Evolutionary conservation across 106 monocot genomes (phyloP).

Genomic region (Iris macrosiphon): DNA sequence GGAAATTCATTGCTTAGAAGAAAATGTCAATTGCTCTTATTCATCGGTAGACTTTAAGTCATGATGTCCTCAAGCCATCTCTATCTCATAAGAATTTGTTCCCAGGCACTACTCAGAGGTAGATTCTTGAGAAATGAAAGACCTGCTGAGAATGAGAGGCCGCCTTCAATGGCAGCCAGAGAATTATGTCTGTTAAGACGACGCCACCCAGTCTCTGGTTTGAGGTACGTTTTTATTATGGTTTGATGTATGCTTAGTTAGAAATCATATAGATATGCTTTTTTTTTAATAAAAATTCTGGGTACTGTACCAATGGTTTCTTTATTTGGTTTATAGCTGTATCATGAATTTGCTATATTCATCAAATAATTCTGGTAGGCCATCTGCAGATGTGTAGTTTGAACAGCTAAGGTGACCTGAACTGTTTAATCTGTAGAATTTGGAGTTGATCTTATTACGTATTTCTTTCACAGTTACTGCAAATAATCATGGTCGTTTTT

Average conservation of each 20-base stretch:
- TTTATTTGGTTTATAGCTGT: background rate
- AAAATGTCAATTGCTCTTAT: too few species aligned
- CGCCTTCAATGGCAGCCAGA: slow-evolving; percentile 49
- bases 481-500: too few species aligned
- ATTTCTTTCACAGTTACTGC: too few species aligned
- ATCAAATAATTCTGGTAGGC: too few species aligned
- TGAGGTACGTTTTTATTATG: slow-evolving; percentile 39
- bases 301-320: background rate
- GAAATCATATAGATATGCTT: background rate
- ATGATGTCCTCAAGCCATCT: background rate
- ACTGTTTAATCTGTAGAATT: too few species aligned
- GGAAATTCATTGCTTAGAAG: too few species aligned
- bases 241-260: background rate
- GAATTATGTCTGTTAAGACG: slow-evolving; percentile 65
- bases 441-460: too few species aligned
- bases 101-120: slow-evolving; percentile 59
- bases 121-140: slow-evolving; percentile 65
- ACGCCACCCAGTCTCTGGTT: slow-evolving; percentile 54
- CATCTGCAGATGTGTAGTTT: too few species aligned
- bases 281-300: background rate
- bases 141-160: slow-evolving; percentile 48
- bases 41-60: background rate
- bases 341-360: too few species aligned
- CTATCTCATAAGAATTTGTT: background rate
- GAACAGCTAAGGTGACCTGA: too few species aligned